phyloP scores from a whole-genome alignment of 345 rosid genomes.

The thale cress (Arabidopsis thaliana) region TAIR10.1 NC_003074.8:6262501-6263000 shows the following conservation, averaged over 20 bases:
- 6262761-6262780: not conserved
- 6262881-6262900: not conserved
- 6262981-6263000: conserved; percentile 85
- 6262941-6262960: not conserved
- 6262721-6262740: not conserved
- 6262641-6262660: conserved; percentile 93
- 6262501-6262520: not conserved
- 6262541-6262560: conserved; percentile 12
- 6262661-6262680: conserved; percentile 70
- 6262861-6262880: not conserved
- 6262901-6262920: conserved; percentile 5
- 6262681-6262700: conserved; percentile 78
- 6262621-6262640: conserved; percentile 65
- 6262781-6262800: not conserved
- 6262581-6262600: conserved; percentile 96
- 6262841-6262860: not conserved
- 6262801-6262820: not conserved
- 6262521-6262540: not conserved
- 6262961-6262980: not conserved
- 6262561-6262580: conserved; percentile 55
- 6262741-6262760: conserved; percentile 1
- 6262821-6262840: not conserved
- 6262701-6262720: conserved; percentile 39
- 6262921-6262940: not conserved
- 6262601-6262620: conserved; percentile 84